These are phyloP conservation scores for Rhodotorula sp. DNA, from an alignment of 1,284 basidiomycete genomes.

Conservation along the genomic window DNA sequence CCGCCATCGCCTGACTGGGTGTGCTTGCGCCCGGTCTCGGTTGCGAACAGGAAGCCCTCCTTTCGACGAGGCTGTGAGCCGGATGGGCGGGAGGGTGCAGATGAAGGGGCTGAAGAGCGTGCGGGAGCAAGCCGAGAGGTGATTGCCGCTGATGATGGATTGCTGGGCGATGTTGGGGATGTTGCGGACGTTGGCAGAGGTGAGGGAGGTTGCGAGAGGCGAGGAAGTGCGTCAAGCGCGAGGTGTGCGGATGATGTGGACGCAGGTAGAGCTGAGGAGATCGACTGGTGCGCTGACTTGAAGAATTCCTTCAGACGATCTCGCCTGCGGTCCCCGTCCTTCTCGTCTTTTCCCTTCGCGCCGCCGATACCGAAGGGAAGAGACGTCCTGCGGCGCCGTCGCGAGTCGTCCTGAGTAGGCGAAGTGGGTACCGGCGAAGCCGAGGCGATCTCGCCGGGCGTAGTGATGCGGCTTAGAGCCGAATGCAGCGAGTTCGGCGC, in stretches of 20 bases:
- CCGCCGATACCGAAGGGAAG: conserved; percentile 18
- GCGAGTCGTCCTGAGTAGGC: not conserved
- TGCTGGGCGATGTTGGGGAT: not conserved
- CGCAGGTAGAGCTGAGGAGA: conserved; percentile 17
- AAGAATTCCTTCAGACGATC: conserved; percentile 34
- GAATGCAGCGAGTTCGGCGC: conserved; percentile 12
- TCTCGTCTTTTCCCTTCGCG: not conserved
- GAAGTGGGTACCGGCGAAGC: not conserved
- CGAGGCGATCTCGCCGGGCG: not conserved
- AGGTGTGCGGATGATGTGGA: conserved; percentile 11
- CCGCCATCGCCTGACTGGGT: conserved; percentile 35
- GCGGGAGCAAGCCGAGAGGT: not conserved
- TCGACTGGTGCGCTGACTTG: conserved; percentile 12
- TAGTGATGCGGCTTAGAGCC: not conserved
- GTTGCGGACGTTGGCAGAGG: not conserved
- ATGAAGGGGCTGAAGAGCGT: not conserved
- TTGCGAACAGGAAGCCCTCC: conserved; percentile 41
- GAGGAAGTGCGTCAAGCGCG: not conserved
- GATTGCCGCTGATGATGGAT: too few relatives aligned
- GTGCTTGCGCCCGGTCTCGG: conserved; percentile 31
- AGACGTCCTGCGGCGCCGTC: conserved; percentile 18
- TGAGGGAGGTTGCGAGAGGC: not conserved
- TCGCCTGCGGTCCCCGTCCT: not conserved
- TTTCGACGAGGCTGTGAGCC: conserved; percentile 29
- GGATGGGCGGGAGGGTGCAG: not conserved